These are phyloP conservation scores for Apiotrichum laibachii DNA, from an alignment of 1,284 basidiomycete genomes.

Conservation along the genomic window DNA sequence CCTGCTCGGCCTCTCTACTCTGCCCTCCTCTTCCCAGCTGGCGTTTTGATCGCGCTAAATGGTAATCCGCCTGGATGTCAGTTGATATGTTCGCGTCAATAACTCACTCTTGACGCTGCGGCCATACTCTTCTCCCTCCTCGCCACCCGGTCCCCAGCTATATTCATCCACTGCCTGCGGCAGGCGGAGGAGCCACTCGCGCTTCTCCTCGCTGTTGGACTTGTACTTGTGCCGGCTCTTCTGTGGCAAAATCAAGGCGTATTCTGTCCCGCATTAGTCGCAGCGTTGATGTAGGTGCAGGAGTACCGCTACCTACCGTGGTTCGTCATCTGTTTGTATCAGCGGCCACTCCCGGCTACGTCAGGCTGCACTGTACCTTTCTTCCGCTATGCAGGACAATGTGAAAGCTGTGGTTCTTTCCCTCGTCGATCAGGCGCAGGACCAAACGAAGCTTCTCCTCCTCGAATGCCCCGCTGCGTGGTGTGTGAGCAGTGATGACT, in stretches of 20 bases:
- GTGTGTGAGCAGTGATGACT: background rate
- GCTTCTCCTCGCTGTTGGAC: background rate
- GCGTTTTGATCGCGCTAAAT: background rate
- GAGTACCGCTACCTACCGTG: background rate
- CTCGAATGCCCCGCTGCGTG: background rate
- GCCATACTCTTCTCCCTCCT: background rate
- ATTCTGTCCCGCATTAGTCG: background rate
- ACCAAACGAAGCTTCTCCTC: background rate
- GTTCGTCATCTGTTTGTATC: background rate
- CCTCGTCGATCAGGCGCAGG: background rate
- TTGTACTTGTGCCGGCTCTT: background rate
- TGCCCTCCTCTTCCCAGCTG: no score
- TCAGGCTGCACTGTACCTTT: background rate
- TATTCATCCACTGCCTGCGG: background rate
- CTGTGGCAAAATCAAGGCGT: background rate
- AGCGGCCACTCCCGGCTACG: no score
- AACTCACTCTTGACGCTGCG: constrained; percentile 1
- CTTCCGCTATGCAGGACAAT: background rate
- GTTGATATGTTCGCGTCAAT: background rate
- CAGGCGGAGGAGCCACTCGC: background rate
- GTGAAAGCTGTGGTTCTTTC: background rate
- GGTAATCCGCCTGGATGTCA: background rate
- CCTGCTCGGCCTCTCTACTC: no score
- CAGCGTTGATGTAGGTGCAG: background rate
- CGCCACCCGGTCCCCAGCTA: background rate